Conservation (phyloP, 352 stramenopile species). For the Globisporangium acanthophoron region DNA sequence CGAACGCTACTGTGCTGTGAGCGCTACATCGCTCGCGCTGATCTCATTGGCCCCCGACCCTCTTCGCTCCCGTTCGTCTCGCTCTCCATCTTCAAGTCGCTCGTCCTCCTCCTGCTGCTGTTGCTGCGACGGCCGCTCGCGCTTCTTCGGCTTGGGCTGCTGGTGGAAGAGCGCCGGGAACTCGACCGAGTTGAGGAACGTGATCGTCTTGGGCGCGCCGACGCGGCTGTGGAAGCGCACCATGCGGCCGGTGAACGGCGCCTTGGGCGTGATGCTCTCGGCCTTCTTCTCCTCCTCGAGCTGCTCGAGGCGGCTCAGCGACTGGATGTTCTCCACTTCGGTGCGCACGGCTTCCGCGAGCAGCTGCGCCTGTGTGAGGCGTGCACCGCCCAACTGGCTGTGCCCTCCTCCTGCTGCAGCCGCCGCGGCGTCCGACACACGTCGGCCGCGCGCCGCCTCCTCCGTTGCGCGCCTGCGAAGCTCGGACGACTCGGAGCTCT, state of each 20-base stretch:
- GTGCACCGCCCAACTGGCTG: conserved; percentile 13
- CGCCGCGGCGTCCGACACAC: neutral
- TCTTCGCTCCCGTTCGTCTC: neutral
- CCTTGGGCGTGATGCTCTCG: conserved; percentile 60
- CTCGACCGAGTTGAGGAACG: conserved; percentile 65
- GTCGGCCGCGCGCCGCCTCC: conserved; percentile 43
- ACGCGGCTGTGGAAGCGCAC: conserved; percentile 67
- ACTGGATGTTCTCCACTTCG: conserved; percentile 76
- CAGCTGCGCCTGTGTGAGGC: conserved; percentile 61
- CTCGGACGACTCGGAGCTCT: conserved; percentile 56
- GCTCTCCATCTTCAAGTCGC: conserved; percentile 24
- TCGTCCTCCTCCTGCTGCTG: conserved; percentile 20
- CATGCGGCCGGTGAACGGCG: conserved; percentile 60
- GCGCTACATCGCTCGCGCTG: too few species aligned
- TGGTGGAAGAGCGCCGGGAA: conserved; percentile 70
- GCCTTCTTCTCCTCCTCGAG: conserved; percentile 80
- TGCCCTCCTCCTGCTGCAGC: conserved; percentile 17
- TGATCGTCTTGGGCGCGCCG: conserved; percentile 67
- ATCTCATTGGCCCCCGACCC: neutral
- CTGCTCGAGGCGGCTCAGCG: conserved; percentile 70
- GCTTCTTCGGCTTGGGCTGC: conserved; percentile 49
- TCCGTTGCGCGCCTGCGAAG: conserved; percentile 46
- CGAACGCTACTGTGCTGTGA: neutral
- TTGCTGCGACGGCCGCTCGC: conserved; percentile 30
- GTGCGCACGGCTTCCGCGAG: conserved; percentile 69